Evolutionary conservation across 225 moss, liverwort and hornwort genomes (phyloP), one percentile per base, ranked within the genome.

Genomic region (Anthoceros angustus): DNA sequence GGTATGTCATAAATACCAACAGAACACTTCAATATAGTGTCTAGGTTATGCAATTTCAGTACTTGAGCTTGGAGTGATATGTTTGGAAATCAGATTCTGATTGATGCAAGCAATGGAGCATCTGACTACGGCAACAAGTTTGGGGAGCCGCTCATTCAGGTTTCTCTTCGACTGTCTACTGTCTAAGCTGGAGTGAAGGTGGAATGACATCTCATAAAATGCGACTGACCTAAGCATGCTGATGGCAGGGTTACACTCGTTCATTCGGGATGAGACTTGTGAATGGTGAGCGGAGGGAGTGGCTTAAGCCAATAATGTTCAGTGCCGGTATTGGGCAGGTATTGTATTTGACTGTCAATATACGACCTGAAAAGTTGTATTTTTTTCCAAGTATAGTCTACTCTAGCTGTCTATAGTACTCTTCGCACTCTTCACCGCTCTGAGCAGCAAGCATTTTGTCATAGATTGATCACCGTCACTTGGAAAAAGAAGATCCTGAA

Each of bases 291-390:
- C 87, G 98, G 48, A 84, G 98, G 76, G 92, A 98, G 75, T 98
- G 98, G 92, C 86, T 98, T 49, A 98, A 98, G 77, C 98, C 92
- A n/a, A 98, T 98, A 55, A 98, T 98, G 98, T 98, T 92, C 72
- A 98, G 98, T 78, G 92, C 88, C 62, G 92, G 98, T 70, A 92
- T 98, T 79, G 98, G 98, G 68, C 98, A 92, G 87, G 87, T 85
- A 45, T 8, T 61, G 68, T 23, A 38, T 21, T 41, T 23, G 5
- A 14, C n/a, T n/a, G n/a, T n/a, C n/a, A 64, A 4, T 20, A 6
- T 10, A 64, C 15, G 55, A 60, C 18, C 42, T 39, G 64, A 9
- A 21, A 39, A 20, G 41, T 65, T 21, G 12, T 14, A 40, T 8
- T 40, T 40, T 21, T 40, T 38, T 18, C 18, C 18, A 14, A 10